These are phyloP conservation scores for Bryoglossum gracile DNA, from an alignment of 495 filamentous ascomycete species.

Conservation along the genomic window DNA sequence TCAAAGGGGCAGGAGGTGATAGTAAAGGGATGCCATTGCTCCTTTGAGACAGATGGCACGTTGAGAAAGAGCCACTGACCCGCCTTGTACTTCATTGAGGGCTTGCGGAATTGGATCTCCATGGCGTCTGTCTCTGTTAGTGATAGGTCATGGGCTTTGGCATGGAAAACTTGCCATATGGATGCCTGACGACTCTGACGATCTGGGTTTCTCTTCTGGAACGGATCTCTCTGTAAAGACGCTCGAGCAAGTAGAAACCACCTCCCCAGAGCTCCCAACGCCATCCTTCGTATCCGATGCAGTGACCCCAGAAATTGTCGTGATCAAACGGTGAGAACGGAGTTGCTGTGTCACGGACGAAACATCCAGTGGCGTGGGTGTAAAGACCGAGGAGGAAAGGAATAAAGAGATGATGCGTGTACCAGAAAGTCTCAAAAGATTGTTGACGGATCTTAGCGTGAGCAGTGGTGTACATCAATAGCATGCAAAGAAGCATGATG, in stretches of 20 bases:
- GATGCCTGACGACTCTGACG: constrained; percentile 87
- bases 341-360: constrained; percentile 69
- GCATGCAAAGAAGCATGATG: constrained; percentile 97
- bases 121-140: constrained; percentile 69
- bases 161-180: constrained; percentile 65
- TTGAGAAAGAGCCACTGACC: constrained; percentile 98
- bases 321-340: constrained; percentile 82
- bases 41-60: constrained; percentile 74
- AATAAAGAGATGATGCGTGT: constrained; percentile 95
- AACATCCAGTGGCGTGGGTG: constrained; percentile 93
- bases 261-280: constrained; percentile 92
- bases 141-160: constrained; percentile 1
- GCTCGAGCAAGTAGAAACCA: constrained; percentile 75
- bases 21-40: constrained; percentile 98
- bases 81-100: constrained; percentile 95
- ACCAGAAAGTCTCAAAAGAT: constrained; percentile 98
- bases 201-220: constrained; percentile 77
- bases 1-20: constrained; percentile 98
- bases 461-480: constrained; percentile 95
- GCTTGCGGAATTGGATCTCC: constrained; percentile 95
- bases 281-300: constrained; percentile 94
- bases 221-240: constrained; percentile 87
- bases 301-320: constrained; percentile 78
- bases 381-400: constrained; percentile 92
- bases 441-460: constrained; percentile 92